Evolutionary conservation across 805 yeast species (phyloP).

Genomic region (Saturnispora galanensis): DNA sequence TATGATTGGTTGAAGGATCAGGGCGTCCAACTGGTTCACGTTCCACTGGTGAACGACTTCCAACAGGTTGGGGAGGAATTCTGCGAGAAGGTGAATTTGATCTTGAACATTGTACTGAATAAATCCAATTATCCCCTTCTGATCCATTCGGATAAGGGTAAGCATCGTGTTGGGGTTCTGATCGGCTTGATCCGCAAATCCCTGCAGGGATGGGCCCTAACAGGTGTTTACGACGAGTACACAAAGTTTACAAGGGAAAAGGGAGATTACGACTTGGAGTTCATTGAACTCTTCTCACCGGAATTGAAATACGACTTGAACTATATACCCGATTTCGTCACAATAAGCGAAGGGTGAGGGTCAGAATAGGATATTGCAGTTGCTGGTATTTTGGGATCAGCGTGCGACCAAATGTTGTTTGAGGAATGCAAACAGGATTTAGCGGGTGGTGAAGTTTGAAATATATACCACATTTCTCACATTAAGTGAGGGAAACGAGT

Average conservation of each 20-base stretch:
- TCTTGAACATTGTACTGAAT: slow-evolving; percentile 48
- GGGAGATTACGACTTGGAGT: slow-evolving; percentile 85
- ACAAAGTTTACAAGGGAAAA: slow-evolving; percentile 89
- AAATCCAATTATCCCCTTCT: slow-evolving; percentile 75
- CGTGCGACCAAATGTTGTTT: too few relatives aligned
- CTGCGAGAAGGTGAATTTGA: slow-evolving; percentile 32
- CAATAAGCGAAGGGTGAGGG: slow-evolving; percentile 11
- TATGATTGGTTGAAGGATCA: slow-evolving; percentile 49
- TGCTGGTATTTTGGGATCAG: too few relatives aligned
- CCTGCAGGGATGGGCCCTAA: slow-evolving; percentile 86
- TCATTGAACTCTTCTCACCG: slow-evolving; percentile 75
- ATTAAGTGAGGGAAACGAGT: too few relatives aligned
- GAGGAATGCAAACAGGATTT: too few relatives aligned
- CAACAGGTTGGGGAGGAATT: slow-evolving; percentile 30
- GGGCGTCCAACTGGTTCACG: slow-evolving; percentile 41
- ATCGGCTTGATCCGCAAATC: slow-evolving; percentile 85
- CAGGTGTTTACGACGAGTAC: slow-evolving; percentile 91
- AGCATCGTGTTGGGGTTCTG: slow-evolving; percentile 86
- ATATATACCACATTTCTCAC: too few relatives aligned
- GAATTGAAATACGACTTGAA: slow-evolving; percentile 37
- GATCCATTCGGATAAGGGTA: slow-evolving; percentile 94
- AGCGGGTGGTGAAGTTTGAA: too few relatives aligned
- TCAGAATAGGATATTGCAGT: too few relatives aligned
- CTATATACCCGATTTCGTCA: slow-evolving; percentile 57
- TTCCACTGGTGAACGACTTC: slow-evolving; percentile 31